Base-by-base conservation (phyloP, 345 rosid species). In the Anastatica hierochuntica region DNA sequence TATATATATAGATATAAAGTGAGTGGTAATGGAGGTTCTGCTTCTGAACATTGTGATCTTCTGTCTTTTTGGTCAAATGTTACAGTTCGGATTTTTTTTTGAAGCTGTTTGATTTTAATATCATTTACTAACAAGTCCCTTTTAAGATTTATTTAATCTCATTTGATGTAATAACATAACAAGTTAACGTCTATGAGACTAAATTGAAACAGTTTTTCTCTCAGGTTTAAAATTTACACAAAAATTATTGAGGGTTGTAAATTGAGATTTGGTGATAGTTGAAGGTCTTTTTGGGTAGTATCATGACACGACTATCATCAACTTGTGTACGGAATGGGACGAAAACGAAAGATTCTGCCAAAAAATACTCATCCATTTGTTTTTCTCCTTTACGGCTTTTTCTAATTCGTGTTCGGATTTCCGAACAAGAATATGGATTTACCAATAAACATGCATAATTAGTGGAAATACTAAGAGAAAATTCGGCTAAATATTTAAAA, bases 251-350 rank as follows among this genome's bases (percentile, higher is more conserved):
- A n/a, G n/a, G n/a, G n/a, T n/a, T n/a, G n/a, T n/a, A n/a, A n/a
- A n/a, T n/a, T n/a, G n/a, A n/a, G n/a, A n/a, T n/a, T n/a, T n/a
- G n/a, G n/a, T n/a, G n/a, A n/a, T n/a, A n/a, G n/a, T n/a, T n/a
- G n/a, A n/a, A n/a, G n/a, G n/a, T n/a, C n/a, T n/a, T n/a, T n/a
- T n/a, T n/a, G n/a, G n/a, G n/a, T n/a, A n/a, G n/a, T n/a, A n/a
- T n/a, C n/a, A n/a, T n/a, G n/a, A n/a, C n/a, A n/a, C n/a, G n/a
- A n/a, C n/a, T n/a, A n/a, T n/a, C n/a, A n/a, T n/a, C n/a, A n/a
- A n/a, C n/a, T 15, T 17, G 16, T 34, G 62, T 57, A 44, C 62
- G 52, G 62, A 57, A 57, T 26, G 52, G 62, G 53, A 57, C 51
- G 62, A 44, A 34, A 57, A 44, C 23, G 52, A 57, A 43, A 44